Conservation (phyloP, 2,329 filamentous ascomycete species). For the Aspergillus eucalypticola region DNA sequence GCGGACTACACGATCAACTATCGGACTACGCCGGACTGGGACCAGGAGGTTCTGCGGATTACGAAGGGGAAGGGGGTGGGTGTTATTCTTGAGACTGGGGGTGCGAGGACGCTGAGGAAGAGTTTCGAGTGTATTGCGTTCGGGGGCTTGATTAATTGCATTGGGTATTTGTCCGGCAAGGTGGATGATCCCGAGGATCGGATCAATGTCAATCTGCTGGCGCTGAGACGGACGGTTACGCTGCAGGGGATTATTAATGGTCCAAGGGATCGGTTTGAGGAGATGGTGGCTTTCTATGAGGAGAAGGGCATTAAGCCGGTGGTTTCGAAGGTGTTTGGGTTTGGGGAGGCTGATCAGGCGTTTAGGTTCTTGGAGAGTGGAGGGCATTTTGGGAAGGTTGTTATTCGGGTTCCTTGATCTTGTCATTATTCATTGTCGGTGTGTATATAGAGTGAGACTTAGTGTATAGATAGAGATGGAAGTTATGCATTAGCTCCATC, state of each 20-base stretch:
- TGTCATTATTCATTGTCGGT: too few relatives aligned
- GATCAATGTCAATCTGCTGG: slow-evolving; percentile 61
- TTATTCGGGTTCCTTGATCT: slow-evolving; percentile 45
- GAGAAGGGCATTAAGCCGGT: slow-evolving; percentile 40
- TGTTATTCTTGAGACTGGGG: slow-evolving; percentile 55
- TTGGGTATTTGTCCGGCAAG: slow-evolving; percentile 55
- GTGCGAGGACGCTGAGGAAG: slow-evolving; percentile 52
- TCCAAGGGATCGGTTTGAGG: slow-evolving; percentile 55
- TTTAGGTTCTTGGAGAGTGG: slow-evolving; percentile 55
- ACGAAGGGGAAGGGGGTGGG: slow-evolving; percentile 52
- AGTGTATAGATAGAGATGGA: too few relatives aligned
- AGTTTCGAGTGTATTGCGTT: slow-evolving; percentile 48
- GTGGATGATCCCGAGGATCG: slow-evolving; percentile 57
- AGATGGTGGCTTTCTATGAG: slow-evolving; percentile 40
- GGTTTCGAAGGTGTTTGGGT: slow-evolving; percentile 57
- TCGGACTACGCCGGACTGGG: slow-evolving; percentile 49
- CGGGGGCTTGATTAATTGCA: slow-evolving; percentile 50
- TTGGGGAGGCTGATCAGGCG: slow-evolving; percentile 54
- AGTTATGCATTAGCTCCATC: too few relatives aligned
- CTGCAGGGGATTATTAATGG: slow-evolving; percentile 64
- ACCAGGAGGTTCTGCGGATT: slow-evolving; percentile 45
- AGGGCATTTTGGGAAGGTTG: slow-evolving; percentile 59
- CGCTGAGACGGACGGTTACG: slow-evolving; percentile 53
- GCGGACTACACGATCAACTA: slow-evolving; percentile 55
- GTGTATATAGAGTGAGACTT: too few relatives aligned